Conservation (phyloP, 805 yeast genomes). For the Monosporozyma siamensis region DNA sequence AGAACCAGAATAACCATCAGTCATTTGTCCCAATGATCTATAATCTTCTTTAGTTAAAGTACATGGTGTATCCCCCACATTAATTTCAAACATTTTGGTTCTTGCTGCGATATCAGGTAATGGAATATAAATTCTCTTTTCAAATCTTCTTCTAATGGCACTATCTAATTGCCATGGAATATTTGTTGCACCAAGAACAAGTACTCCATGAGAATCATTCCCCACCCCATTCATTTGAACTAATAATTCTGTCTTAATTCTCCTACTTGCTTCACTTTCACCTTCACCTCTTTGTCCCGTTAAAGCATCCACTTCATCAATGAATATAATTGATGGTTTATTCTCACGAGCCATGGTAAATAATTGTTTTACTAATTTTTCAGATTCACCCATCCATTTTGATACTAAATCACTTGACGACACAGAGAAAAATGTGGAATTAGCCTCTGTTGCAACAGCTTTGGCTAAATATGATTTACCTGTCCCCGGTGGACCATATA, state of each 20-base stretch:
- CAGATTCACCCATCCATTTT: slow-evolving; percentile 99
- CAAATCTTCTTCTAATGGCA: slow-evolving; percentile 94
- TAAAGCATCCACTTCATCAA: slow-evolving; percentile 95
- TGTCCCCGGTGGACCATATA: slow-evolving; percentile 94
- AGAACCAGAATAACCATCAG: slow-evolving; percentile 96
- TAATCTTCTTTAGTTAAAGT: slow-evolving; percentile 63
- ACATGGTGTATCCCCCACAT: slow-evolving; percentile 87
- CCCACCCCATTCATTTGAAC: slow-evolving; percentile 99
- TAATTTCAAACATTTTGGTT: slow-evolving; percentile 85
- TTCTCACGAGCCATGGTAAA: slow-evolving; percentile 94
- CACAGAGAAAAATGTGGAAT: slow-evolving; percentile 91
- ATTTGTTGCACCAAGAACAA: slow-evolving; percentile 94
- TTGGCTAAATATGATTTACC: slow-evolving; percentile 96
- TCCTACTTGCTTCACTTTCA: slow-evolving; percentile 89
- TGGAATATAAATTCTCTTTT: slow-evolving; percentile 88
- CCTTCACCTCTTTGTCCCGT: slow-evolving; percentile 99
- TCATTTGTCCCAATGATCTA: slow-evolving; percentile 76
- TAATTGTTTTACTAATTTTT: slow-evolving; percentile 87
- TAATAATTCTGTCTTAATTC: slow-evolving; percentile 89
- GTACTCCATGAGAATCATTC: slow-evolving; percentile 82
- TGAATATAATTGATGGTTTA: slow-evolving; percentile 91
- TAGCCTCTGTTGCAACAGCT: slow-evolving; percentile 98
- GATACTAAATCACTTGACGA: slow-evolving; percentile 94
- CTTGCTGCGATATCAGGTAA: slow-evolving; percentile 92
- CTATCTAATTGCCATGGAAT: slow-evolving; percentile 99